Evolutionary conservation across 345 rosid species (phyloP).

Genomic region (Citrus sp.): DNA sequence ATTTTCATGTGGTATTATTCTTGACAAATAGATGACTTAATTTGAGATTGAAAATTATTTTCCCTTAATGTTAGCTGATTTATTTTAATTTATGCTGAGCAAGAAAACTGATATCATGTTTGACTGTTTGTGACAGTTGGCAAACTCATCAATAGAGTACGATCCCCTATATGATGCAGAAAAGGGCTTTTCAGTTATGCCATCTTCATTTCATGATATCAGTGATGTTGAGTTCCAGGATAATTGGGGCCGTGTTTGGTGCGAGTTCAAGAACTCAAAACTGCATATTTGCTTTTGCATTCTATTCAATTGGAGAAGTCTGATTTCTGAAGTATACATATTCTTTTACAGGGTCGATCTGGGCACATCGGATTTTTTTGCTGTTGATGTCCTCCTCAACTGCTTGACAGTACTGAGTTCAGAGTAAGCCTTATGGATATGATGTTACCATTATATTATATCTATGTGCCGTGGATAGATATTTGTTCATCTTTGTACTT

Average conservation of each 20-base stretch:
- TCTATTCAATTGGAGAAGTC: constrained; percentile 2
- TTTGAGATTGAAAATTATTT: background rate
- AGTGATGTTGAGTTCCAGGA: constrained; percentile 95
- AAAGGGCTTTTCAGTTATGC: constrained; percentile 74
- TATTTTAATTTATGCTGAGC: background rate
- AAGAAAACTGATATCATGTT: constrained; percentile 5
- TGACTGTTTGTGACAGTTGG: constrained; percentile 46
- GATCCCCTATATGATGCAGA: constrained; percentile 83
- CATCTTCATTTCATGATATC: constrained; percentile 91
- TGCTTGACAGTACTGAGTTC: constrained; percentile 86
- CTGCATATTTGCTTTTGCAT: background rate
- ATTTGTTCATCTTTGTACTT: background rate
- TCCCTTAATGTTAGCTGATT: constrained; percentile 5
- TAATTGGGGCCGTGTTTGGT: constrained; percentile 95
- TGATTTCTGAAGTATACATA: background rate
- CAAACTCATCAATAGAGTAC: constrained; percentile 68
- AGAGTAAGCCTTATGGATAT: constrained; percentile 46
- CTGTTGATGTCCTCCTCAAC: constrained; percentile 80
- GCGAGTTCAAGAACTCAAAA: constrained; percentile 4
- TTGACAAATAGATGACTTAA: background rate
- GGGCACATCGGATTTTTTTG: constrained; percentile 80
- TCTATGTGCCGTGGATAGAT: background rate
- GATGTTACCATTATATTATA: background rate
- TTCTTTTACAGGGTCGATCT: constrained; percentile 76
- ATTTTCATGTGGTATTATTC: background rate